A percentile compares a stretch with the other conserved stretches of the same genome.
Evolutionary conservation across 257 asterid genomes (phyloP).

Genomic region (Fraxinus cuspidata): DNA sequence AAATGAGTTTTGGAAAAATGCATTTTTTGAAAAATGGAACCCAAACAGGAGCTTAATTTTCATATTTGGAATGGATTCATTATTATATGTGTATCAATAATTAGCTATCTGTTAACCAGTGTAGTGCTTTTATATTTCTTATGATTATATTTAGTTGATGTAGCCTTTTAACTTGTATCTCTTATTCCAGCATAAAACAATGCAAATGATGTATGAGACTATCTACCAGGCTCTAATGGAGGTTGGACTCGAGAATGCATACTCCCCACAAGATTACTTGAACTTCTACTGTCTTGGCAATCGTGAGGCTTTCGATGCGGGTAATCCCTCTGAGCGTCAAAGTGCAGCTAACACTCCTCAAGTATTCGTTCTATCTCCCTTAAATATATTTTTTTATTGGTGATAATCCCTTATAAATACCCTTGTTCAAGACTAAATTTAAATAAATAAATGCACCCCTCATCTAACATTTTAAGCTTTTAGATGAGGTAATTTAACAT

Average conservation of each 20-base stretch:
- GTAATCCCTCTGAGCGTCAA: constrained; percentile 2
- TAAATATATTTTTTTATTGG: neutral
- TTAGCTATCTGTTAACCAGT: neutral
- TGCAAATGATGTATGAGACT: constrained; percentile 66
- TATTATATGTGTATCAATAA: neutral
- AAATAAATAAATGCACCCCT: neutral
- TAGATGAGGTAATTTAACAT: neutral
- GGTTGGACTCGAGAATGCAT: constrained; percentile 35
- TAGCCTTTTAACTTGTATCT: neutral
- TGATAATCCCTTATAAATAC: neutral
- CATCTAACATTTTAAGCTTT: neutral
- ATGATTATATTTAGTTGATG: neutral
- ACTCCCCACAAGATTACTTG: constrained; percentile 53
- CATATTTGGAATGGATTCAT: neutral
- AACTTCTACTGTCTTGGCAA: constrained; percentile 68
- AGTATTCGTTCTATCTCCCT: neutral
- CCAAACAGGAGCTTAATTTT: neutral
- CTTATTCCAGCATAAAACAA: constrained; percentile 37
- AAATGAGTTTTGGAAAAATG: too few species aligned
- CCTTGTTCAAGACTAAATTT: neutral
- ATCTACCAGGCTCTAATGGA: constrained; percentile 44
- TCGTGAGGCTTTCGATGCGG: constrained; percentile 34
- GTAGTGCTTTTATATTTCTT: neutral
- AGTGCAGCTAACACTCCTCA: constrained; percentile 7
- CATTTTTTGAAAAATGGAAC: too few species aligned